Conservation (phyloP, 2,329 filamentous ascomycete species). For the Monosporascus cannonballus region DNA sequence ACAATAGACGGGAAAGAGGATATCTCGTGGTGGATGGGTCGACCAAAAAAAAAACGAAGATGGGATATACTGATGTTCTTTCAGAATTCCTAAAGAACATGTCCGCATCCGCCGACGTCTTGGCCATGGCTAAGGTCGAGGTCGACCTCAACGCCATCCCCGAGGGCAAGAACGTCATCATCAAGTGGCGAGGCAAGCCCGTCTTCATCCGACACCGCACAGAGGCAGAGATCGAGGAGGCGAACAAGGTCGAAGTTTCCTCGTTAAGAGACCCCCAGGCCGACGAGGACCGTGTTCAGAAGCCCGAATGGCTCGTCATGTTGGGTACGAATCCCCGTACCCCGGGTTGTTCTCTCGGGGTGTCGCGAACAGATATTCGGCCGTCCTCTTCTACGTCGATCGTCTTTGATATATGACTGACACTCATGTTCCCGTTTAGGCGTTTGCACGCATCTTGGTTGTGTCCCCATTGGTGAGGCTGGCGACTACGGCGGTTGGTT, state of each 20-base stretch:
- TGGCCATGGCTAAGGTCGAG: conserved; percentile 99
- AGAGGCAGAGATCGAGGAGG: conserved; percentile 85
- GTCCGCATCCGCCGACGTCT: conserved; percentile 95
- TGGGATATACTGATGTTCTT: conserved; percentile 15
- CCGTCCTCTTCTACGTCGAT: too few relatives aligned
- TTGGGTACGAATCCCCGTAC: conserved; percentile 56
- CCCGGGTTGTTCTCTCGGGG: not conserved
- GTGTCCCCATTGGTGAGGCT: conserved; percentile 97
- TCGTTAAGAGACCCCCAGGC: conserved; percentile 83
- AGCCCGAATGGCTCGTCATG: conserved; percentile 99
- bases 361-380: not conserved
- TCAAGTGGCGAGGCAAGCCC: conserved; percentile 99
- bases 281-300: conserved; percentile 91
- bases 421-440: conserved; percentile 41
- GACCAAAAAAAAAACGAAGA: not conserved
- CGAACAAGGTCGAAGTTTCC: conserved; percentile 79
- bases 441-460: conserved; percentile 98
- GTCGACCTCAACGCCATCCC: conserved; percentile 88
- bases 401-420: conserved; percentile 8
- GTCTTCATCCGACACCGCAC: conserved; percentile 99
- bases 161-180: conserved; percentile 99
- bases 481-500: conserved; percentile 99
- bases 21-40: not conserved
- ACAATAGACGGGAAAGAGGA: conserved; percentile 4
- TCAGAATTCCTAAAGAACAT: conserved; percentile 99